Percentiles rank a stretch among this genome's conserved stretches.
Evolutionary conservation across 139 green algal genomes (phyloP).

Genomic region (Pseudopediastrum boryanum): DNA sequence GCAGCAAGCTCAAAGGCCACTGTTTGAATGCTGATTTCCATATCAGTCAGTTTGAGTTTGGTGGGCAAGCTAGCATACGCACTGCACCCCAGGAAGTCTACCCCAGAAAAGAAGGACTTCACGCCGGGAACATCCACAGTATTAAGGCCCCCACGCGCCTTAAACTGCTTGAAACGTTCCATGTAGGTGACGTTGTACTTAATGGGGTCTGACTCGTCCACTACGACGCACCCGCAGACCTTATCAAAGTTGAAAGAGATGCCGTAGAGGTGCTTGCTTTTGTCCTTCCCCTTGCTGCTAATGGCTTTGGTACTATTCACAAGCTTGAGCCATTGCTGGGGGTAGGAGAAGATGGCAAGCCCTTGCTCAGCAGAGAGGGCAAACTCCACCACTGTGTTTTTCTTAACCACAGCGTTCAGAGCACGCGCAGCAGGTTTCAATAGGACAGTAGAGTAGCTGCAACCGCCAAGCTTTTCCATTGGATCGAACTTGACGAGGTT

Average conservation of each 20-base stretch:
- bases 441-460: background rate
- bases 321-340: background rate
- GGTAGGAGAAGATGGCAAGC: constrained; percentile 1
- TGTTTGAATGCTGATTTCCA: constrained; percentile 11
- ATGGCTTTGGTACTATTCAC: background rate
- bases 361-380: constrained; percentile 12
- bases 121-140: background rate
- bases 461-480: background rate
- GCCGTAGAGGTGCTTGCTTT: background rate
- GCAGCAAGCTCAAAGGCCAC: constrained; percentile 13
- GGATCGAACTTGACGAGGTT: constrained; percentile 14
- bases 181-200: constrained; percentile 16
- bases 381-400: background rate
- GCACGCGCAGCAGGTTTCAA: constrained; percentile 14
- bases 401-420: background rate
- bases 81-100: constrained; percentile 26
- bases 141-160: background rate
- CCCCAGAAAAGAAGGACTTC: background rate
- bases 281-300: background rate
- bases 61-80: background rate
- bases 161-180: constrained; percentile 4
- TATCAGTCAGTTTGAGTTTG: background rate
- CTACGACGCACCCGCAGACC: constrained; percentile 21
- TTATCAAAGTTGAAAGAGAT: constrained; percentile 35
- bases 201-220: constrained; percentile 15